Percentiles rank a stretch among this genome's conserved stretches.
Conservation (phyloP, 2,329 filamentous ascomycete species). For the Didymella glomerata region DNA sequence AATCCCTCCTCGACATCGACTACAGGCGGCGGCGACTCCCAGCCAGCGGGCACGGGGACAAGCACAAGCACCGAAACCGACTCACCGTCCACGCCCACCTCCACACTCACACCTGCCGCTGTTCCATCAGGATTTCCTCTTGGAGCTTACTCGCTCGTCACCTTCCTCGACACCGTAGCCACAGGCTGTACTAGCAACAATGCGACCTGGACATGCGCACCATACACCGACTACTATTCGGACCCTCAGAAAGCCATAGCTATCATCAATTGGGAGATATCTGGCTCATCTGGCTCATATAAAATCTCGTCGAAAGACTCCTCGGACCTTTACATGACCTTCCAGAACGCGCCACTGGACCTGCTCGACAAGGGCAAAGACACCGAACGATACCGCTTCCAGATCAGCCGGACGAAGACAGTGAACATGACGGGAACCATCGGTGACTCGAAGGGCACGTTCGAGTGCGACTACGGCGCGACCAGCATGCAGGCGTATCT, state of each 20-base stretch:
- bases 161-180: constrained; percentile 62
- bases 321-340: constrained; percentile 65
- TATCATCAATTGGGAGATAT: constrained; percentile 70
- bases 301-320: constrained; percentile 62
- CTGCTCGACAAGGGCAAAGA: constrained; percentile 58
- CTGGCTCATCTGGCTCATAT: constrained; percentile 52
- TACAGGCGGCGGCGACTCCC: constrained; percentile 8
- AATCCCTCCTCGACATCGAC: constrained; percentile 13
- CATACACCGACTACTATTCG: constrained; percentile 61
- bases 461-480: constrained; percentile 66
- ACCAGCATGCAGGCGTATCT: constrained; percentile 66
- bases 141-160: constrained; percentile 69
- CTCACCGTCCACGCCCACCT: constrained; percentile 24
- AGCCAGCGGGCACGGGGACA: constrained; percentile 16
- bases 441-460: constrained; percentile 55
- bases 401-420: constrained; percentile 61
- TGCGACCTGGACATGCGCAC: constrained; percentile 69
- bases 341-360: constrained; percentile 61
- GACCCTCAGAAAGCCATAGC: constrained; percentile 54
- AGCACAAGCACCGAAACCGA: constrained; percentile 17
- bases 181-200: constrained; percentile 67
- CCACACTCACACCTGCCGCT: constrained; percentile 29
- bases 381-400: constrained; percentile 67
- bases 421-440: constrained; percentile 60
- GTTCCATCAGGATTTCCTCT: constrained; percentile 61